A percentile compares a stretch with the other conserved stretches of the same genome.
These are phyloP conservation scores for Omphalea diandra DNA, from an alignment of 441 rosid genomes.

Conservation along the genomic window DNA sequence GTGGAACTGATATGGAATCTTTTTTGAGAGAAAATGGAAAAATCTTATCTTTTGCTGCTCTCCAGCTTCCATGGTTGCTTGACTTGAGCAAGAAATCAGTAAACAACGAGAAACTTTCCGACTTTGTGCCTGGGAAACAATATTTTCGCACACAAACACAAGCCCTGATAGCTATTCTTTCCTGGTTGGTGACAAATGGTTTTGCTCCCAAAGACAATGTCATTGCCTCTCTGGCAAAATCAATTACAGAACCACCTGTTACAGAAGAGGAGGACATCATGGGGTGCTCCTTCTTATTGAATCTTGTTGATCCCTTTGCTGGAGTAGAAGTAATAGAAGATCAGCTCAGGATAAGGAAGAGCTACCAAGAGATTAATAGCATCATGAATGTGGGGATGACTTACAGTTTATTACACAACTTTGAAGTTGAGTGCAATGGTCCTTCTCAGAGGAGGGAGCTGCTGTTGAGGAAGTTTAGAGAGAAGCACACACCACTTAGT, in stretches of 20 bases:
- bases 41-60: slow-evolving; percentile 68
- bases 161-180: slow-evolving; percentile 66
- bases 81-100: slow-evolving; percentile 59
- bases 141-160: slow-evolving; percentile 63
- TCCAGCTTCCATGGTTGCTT: slow-evolving; percentile 92
- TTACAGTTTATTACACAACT: slow-evolving; percentile 77
- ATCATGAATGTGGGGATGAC: slow-evolving; percentile 94
- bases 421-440: slow-evolving; percentile 78
- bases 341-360: slow-evolving; percentile 73
- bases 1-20: slow-evolving; percentile 55
- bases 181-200: slow-evolving; percentile 89
- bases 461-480: slow-evolving; percentile 62
- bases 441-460: slow-evolving; percentile 79
- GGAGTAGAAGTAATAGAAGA: slow-evolving; percentile 96
- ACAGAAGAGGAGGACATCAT: slow-evolving; percentile 81
- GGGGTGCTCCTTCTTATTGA: slow-evolving; percentile 85
- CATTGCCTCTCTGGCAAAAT: slow-evolving; percentile 74
- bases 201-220: slow-evolving; percentile 88
- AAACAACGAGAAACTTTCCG: slow-evolving; percentile 44
- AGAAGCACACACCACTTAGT: slow-evolving; percentile 59
- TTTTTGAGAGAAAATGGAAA: slow-evolving; percentile 76
- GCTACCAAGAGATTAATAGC: slow-evolving; percentile 82
- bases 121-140: slow-evolving; percentile 58
- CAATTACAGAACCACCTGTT: slow-evolving; percentile 82
- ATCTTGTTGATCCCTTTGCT: slow-evolving; percentile 83